phyloP scores from a whole-genome alignment of 768 basidiomycete genomes.

The Psilocybe sp. region DNA sequence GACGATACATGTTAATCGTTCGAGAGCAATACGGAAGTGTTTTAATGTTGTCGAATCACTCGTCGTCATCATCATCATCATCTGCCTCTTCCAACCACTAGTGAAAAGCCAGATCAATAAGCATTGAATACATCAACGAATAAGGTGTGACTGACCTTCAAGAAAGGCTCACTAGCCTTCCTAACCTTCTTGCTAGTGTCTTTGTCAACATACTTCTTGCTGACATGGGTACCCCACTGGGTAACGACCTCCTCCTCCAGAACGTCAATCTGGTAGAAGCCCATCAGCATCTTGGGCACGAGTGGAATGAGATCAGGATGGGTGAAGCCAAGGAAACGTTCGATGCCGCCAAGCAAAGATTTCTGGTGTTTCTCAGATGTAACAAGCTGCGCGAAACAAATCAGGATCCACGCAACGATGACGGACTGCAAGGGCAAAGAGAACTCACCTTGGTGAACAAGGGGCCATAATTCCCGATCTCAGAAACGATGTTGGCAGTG shows the following conservation, averaged over 20 bases:
- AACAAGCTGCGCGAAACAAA: conserved; percentile 55
- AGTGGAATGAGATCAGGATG: conserved; percentile 67
- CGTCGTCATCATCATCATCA: conserved; percentile 59
- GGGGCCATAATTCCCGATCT: conserved; percentile 63
- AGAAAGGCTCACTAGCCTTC: conserved; percentile 92
- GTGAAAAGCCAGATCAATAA: background rate
- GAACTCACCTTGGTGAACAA: conserved; percentile 72
- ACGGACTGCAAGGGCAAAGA: background rate
- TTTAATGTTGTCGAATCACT: background rate
- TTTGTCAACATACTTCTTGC: conserved; percentile 95
- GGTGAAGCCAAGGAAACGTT: conserved; percentile 75
- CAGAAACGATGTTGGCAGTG: conserved; percentile 62
- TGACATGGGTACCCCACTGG: conserved; percentile 95
- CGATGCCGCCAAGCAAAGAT: conserved; percentile 88
- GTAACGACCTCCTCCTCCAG: conserved; percentile 88
- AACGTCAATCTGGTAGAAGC: conserved; percentile 87
- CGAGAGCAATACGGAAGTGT: background rate
- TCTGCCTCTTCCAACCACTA: conserved; percentile 91
- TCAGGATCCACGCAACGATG: conserved; percentile 6
- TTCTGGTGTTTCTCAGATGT: conserved; percentile 96
- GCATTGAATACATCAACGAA: conserved; percentile 7
- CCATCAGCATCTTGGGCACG: conserved; percentile 93
- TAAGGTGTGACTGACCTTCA: conserved; percentile 58
- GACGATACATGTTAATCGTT: background rate
- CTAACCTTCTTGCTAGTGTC: conserved; percentile 94